A percentile compares a stretch with the other conserved stretches of the same genome.
These are phyloP conservation scores for Penicillium antarcticum DNA, from an alignment of 495 filamentous ascomycete species.

Conservation along the genomic window DNA sequence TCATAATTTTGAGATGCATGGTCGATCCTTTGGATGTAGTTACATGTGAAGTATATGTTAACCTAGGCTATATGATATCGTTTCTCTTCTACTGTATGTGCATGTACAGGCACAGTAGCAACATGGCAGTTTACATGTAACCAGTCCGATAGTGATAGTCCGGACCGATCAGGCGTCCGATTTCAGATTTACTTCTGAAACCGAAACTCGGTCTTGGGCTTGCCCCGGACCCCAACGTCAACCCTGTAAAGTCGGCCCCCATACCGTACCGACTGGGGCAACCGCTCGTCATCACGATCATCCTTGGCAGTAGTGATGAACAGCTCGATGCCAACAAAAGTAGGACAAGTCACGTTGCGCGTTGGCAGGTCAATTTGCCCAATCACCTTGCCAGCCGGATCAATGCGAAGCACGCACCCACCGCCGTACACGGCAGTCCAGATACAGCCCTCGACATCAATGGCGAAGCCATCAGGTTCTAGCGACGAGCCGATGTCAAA, in stretches of 20 bases:
- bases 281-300: slow-evolving; percentile 45
- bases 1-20: slow-evolving; percentile 6
- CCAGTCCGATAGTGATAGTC: too few relatives aligned
- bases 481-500: slow-evolving; percentile 41
- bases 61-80: too few relatives aligned
- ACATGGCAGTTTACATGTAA: not conserved
- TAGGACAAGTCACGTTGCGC: slow-evolving; percentile 64
- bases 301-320: slow-evolving; percentile 72
- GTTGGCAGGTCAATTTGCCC: slow-evolving; percentile 67
- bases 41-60: slow-evolving; percentile 11
- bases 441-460: slow-evolving; percentile 68
- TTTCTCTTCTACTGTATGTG: too few relatives aligned
- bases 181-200: slow-evolving; percentile 11
- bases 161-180: too few relatives aligned
- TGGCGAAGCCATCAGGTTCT: slow-evolving; percentile 71
- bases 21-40: slow-evolving; percentile 20
- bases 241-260: slow-evolving; percentile 66
- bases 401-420: slow-evolving; percentile 63
- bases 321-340: slow-evolving; percentile 71
- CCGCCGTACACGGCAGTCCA: slow-evolving; percentile 80
- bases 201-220: slow-evolving; percentile 54
- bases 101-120: not conserved
- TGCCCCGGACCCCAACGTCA: slow-evolving; percentile 62
- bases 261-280: slow-evolving; percentile 56
- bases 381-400: slow-evolving; percentile 58